Evolutionary conservation across 148 eudicot species (phyloP).

Genomic region (Hydrangea macrophylla): DNA sequence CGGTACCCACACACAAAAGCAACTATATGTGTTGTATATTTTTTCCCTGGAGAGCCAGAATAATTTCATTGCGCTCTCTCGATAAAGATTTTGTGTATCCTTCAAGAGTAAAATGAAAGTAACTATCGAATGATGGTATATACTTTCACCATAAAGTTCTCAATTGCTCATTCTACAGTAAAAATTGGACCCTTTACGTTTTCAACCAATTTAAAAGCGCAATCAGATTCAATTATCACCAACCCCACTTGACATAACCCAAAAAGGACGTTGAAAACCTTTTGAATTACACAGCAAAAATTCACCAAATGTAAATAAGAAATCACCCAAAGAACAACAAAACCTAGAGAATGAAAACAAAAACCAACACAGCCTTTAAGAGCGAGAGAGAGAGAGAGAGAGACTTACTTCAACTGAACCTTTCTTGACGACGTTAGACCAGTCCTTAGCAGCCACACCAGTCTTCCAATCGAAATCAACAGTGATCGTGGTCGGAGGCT

Average conservation of each 20-base stretch:
- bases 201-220: not conserved
- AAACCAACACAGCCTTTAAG: not conserved
- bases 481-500: slow-evolving; percentile 52
- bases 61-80: too few relatives aligned
- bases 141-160: not conserved
- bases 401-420: slow-evolving; percentile 74
- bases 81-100: not conserved
- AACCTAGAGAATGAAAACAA: not conserved
- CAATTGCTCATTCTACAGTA: too few relatives aligned
- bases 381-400: not conserved
- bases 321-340: not conserved
- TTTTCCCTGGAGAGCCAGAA: too few relatives aligned
- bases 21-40: too few relatives aligned
- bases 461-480: slow-evolving; percentile 87
- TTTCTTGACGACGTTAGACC: slow-evolving; percentile 84
- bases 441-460: slow-evolving; percentile 90
- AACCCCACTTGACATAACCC: not conserved
- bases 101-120: not conserved
- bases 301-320: not conserved
- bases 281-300: too few relatives aligned
- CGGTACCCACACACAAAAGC: too few relatives aligned
- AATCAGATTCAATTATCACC: too few relatives aligned
- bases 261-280: too few relatives aligned
- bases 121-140: not conserved
- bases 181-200: too few relatives aligned